Conservation (phyloP, 257 asterid genomes). For the Lithospermum erythrorhizon region DNA sequence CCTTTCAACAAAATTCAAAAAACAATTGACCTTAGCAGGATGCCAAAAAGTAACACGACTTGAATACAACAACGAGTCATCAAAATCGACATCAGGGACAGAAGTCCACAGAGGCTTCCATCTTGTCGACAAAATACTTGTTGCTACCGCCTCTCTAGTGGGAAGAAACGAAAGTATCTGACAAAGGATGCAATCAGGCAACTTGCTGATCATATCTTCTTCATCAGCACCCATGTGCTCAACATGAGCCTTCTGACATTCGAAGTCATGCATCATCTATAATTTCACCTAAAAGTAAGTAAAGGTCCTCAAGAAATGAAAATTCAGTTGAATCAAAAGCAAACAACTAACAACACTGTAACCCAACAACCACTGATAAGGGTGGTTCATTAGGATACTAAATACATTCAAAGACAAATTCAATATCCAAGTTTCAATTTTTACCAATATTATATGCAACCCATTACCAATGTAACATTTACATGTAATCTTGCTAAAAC, state of each 20-base stretch:
- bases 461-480: no score
- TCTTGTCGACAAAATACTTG: slow-evolving; percentile 34
- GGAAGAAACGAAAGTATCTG: slow-evolving; percentile 43
- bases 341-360: neutral
- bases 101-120: slow-evolving; percentile 46
- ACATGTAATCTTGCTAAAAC: no score
- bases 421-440: no score
- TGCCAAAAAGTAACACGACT: slow-evolving; percentile 12
- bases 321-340: neutral
- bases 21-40: slow-evolving; percentile 20
- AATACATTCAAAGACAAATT: no score
- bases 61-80: slow-evolving; percentile 36
- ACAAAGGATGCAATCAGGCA: slow-evolving; percentile 40
- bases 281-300: slow-evolving; percentile 1
- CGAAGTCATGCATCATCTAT: slow-evolving; percentile 15
- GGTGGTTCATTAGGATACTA: no score
- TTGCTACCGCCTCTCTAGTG: slow-evolving; percentile 41
- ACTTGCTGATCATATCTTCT: slow-evolving; percentile 32
- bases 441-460: no score
- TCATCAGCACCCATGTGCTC: slow-evolving; percentile 11
- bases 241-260: slow-evolving; percentile 13
- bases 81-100: slow-evolving; percentile 33
- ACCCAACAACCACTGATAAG: no score
- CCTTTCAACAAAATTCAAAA: slow-evolving; percentile 38
- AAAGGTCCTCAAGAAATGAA: neutral